Percentiles rank a stretch among this genome's conserved stretches.
Conservation (phyloP, 768 basidiomycete genomes). For the Mrakia gelida region DNA sequence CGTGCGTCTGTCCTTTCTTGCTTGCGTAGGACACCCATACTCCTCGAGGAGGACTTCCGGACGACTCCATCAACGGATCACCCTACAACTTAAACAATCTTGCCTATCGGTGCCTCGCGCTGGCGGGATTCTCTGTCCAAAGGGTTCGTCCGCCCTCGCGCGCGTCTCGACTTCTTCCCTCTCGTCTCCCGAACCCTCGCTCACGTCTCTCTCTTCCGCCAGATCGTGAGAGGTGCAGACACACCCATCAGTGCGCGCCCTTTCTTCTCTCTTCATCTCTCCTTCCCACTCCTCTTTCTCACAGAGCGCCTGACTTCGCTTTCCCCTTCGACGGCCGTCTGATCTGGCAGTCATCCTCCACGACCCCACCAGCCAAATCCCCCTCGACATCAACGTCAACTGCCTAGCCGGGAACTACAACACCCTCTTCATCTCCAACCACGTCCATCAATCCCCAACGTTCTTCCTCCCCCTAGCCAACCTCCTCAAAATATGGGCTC, state of each 20-base stretch:
- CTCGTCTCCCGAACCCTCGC: neutral
- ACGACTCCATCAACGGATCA: too few relatives aligned
- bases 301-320: too few relatives aligned
- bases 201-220: neutral
- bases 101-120: too few relatives aligned
- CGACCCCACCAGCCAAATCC: neutral
- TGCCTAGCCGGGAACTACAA: neutral
- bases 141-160: neutral
- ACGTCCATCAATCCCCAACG: neutral
- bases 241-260: neutral
- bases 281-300: too few relatives aligned
- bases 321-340: too few relatives aligned
- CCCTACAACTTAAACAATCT: too few relatives aligned
- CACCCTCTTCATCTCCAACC: neutral
- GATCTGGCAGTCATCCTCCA: neutral
- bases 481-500: neutral
- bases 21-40: neutral
- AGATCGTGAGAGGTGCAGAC: neutral
- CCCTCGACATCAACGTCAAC: constrained; percentile 2
- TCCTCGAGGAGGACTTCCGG: too few relatives aligned
- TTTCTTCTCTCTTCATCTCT: neutral
- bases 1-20: neutral
- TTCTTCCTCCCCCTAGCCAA: neutral
- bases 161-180: neutral
- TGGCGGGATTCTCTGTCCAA: neutral